Conservation (phyloP, 108 stramenopile genomes). For the Chaetoceros muelleri region DNA sequence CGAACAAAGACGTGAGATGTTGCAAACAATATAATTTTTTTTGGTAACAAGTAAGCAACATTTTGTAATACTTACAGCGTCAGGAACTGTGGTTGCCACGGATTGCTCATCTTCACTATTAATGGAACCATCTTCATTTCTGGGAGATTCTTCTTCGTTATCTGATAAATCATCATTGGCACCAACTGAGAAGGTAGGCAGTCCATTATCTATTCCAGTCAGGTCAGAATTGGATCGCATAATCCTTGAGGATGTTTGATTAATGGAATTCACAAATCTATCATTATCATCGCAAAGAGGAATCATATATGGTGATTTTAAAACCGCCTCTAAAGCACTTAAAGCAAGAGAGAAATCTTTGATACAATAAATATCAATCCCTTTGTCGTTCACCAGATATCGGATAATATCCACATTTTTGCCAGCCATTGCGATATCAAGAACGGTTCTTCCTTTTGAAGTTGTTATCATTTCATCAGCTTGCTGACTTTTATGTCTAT, state of each 20-base stretch:
- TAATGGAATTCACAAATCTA: not conserved
- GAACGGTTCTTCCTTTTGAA: slow-evolving; percentile 56
- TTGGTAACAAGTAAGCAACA: not conserved
- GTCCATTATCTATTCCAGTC: not conserved
- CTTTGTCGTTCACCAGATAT: slow-evolving; percentile 60
- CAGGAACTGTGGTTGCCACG: slow-evolving; percentile 17
- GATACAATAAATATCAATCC: slow-evolving; percentile 47
- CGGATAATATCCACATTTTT: slow-evolving; percentile 50
- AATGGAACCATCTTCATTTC: slow-evolving; percentile 5
- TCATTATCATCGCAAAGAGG: slow-evolving; percentile 8
- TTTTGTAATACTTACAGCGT: slow-evolving; percentile 3
- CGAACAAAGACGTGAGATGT: not conserved
- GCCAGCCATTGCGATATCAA: slow-evolving; percentile 60
- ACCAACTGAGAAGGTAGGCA: not conserved
- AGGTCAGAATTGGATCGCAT: not conserved
- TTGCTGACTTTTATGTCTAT: slow-evolving; percentile 20
- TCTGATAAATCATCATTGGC: slow-evolving; percentile 1
- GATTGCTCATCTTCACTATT: slow-evolving; percentile 14
- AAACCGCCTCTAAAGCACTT: slow-evolving; percentile 51
- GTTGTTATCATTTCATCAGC: slow-evolving; percentile 42
- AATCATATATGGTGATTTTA: slow-evolving; percentile 11
- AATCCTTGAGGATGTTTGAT: not conserved
- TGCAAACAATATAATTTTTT: not conserved
- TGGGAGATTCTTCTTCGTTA: slow-evolving; percentile 5
- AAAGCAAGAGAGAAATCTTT: slow-evolving; percentile 28